Evolutionary conservation across 345 rosid species (phyloP).

Genomic region (Ceriops tagal): DNA sequence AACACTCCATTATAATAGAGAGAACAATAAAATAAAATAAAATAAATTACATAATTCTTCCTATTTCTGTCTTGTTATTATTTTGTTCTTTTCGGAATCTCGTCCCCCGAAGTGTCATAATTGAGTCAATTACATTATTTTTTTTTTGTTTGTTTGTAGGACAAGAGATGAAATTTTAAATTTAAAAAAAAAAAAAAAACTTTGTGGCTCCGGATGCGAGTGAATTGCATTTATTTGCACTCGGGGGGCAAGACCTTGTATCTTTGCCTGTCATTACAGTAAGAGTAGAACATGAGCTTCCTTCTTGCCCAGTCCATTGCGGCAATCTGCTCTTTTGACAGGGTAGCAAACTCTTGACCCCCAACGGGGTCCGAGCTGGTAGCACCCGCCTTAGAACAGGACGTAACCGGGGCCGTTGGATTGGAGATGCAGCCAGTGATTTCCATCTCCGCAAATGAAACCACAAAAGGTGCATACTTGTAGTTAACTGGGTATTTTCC

Average conservation of each 20-base stretch:
- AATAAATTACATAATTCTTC: too few relatives aligned
- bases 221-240: slow-evolving; percentile 39
- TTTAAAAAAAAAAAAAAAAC: neutral
- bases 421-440: slow-evolving; percentile 52
- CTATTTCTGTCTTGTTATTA: too few relatives aligned
- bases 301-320: slow-evolving; percentile 89
- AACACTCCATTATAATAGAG: too few relatives aligned
- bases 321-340: slow-evolving; percentile 57
- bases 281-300: slow-evolving; percentile 86
- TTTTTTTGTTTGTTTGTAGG: too few relatives aligned
- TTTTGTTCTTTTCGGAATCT: too few relatives aligned
- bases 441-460: slow-evolving; percentile 51
- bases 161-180: too few relatives aligned
- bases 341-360: slow-evolving; percentile 52
- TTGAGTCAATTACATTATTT: too few relatives aligned
- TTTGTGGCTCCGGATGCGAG: too few relatives aligned
- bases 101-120: too few relatives aligned
- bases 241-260: slow-evolving; percentile 74
- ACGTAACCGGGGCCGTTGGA: slow-evolving; percentile 18
- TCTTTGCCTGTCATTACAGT: slow-evolving; percentile 62
- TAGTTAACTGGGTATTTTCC: slow-evolving; percentile 91
- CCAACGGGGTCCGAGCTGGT: slow-evolving; percentile 67
- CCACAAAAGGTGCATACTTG: slow-evolving; percentile 68
- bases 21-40: too few relatives aligned
- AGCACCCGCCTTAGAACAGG: slow-evolving; percentile 48